Conservation (phyloP, 768 basidiomycete species). For the Termitomyces titanicus region DNA sequence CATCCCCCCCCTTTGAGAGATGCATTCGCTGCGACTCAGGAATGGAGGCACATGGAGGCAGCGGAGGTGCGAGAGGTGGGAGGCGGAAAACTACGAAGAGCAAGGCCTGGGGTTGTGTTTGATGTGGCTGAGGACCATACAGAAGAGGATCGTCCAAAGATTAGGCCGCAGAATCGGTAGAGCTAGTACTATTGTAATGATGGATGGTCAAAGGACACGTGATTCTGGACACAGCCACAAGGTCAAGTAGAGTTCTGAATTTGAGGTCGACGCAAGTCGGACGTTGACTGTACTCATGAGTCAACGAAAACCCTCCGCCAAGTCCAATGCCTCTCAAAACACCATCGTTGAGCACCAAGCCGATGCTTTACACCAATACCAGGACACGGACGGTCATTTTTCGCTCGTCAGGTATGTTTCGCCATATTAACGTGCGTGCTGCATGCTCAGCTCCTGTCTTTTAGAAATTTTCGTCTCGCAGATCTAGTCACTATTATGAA, state of each 20-base stretch:
- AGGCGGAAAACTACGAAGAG: constrained; percentile 34
- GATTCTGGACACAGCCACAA: constrained; percentile 9
- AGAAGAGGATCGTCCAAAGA: constrained; percentile 32
- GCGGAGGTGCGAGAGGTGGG: constrained; percentile 38
- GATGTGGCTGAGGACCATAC: constrained; percentile 53
- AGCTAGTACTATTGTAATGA: constrained; percentile 5
- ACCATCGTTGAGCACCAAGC: constrained; percentile 21
- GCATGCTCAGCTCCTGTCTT: constrained; percentile 8
- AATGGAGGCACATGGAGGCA: constrained; percentile 70
- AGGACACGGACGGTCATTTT: constrained; percentile 92
- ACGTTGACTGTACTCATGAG: constrained; percentile 33
- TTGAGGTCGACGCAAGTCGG: no score
- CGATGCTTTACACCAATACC: constrained; percentile 72
- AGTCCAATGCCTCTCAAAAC: constrained; percentile 20
- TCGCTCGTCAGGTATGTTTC: constrained; percentile 83
- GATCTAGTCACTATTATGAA: constrained; percentile 99
- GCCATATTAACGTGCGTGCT: constrained; percentile 13
- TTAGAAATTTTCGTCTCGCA: constrained; percentile 94
- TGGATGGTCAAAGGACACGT: not conserved
- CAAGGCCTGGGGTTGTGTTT: constrained; percentile 65
- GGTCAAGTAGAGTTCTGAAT: not conserved
- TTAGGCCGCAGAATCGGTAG: constrained; percentile 9
- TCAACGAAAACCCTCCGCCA: constrained; percentile 42
- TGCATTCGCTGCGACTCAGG: constrained; percentile 55
- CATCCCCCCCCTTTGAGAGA: constrained; percentile 64